Evolutionary conservation across 2,329 filamentous ascomycete species (phyloP), one percentile per base, ranked within the genome.

Genomic region (Fusarium cyanostomum): DNA sequence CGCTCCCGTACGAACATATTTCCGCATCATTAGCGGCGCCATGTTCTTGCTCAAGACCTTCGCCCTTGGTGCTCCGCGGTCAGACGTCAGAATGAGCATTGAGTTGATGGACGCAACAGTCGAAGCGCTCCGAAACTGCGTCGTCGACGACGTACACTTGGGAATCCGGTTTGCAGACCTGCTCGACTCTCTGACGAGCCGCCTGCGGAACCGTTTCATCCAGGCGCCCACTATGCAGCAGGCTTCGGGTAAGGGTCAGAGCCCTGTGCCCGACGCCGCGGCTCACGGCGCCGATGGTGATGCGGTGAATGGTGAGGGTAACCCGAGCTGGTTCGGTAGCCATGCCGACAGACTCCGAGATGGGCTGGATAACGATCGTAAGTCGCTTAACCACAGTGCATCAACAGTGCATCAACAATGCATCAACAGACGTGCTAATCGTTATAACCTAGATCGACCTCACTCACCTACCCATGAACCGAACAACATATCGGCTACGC

Each of bases 11-110:
- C 84, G 92, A 42, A 94, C 92, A 0, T 94, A 94, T 74, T 94
- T 95, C 78, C 87, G 92, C 54, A 94, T 95, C 73, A 92, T 94
- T 64, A 92, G 89, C 56, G 91, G 92, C 5, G 90, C 91, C 62
- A 94, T 94, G 86, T 94, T 95, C 71, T 76, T 95, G 15, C 84
- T 95, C 45, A 95, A 91, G 78, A 94, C 92, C 0, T 94, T 95
- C 75, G 91, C 91, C 1, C 82, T 95, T 1, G 92, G 92, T 15
- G 91, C 91, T 2, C 89, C 90, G 1, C 90, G 92, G 68, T 88
- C 88, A 52, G 91, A 95, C 66, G 89, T 94, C 24, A 87, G 89
- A 70, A 82, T 90, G 42, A 92, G 89, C 62, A 89, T 95, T 27
- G 84, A 84, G 7, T 81, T 95, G 26, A 90, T 95, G 81, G 90